Conservation (phyloP, 2,329 filamentous ascomycete species). For the Fusarium devonianum region DNA sequence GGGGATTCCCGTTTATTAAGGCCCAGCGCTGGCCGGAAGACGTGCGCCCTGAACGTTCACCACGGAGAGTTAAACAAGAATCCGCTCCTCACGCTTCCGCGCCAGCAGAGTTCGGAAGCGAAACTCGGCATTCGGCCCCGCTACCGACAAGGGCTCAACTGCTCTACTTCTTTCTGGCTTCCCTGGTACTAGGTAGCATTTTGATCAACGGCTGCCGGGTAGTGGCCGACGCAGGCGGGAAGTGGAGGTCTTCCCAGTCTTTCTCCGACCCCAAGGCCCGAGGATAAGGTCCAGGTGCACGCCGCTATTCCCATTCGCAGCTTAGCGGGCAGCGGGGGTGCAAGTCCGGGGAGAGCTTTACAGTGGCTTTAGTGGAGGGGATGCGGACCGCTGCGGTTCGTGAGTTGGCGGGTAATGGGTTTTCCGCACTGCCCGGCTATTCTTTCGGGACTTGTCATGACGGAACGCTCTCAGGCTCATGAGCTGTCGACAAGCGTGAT, state of each 20-base stretch:
- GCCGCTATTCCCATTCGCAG: conserved; percentile 3
- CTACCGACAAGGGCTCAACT: no score
- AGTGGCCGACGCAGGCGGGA: conserved; percentile 5
- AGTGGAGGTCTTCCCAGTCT: conserved; percentile 7
- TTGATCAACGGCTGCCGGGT: conserved; percentile 24
- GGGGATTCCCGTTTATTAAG: conserved; percentile 36
- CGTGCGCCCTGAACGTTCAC: conserved; percentile 10
- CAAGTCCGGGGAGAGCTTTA: conserved; percentile 32
- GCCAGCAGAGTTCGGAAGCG: conserved; percentile 35
- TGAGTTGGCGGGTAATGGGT: conserved; percentile 37
- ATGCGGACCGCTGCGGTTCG: conserved; percentile 12
- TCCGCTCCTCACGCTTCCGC: conserved; percentile 21
- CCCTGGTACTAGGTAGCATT: no score
- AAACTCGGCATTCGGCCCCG: conserved; percentile 36
- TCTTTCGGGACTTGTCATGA: conserved; percentile 41
- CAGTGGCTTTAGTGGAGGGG: conserved; percentile 2
- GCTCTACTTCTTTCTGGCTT: no score
- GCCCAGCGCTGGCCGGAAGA: conserved; percentile 29
- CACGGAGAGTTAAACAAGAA: conserved; percentile 1
- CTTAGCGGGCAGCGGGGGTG: conserved; percentile 30
- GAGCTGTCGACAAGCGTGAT: neutral
- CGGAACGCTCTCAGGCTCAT: conserved; percentile 4
- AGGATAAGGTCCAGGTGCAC: conserved; percentile 19
- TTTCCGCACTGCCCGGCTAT: conserved; percentile 39
- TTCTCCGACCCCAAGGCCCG: conserved; percentile 23